phyloP scores from a whole-genome alignment of 75 land plant genomes.

The Cryptomeria japonica region DNA sequence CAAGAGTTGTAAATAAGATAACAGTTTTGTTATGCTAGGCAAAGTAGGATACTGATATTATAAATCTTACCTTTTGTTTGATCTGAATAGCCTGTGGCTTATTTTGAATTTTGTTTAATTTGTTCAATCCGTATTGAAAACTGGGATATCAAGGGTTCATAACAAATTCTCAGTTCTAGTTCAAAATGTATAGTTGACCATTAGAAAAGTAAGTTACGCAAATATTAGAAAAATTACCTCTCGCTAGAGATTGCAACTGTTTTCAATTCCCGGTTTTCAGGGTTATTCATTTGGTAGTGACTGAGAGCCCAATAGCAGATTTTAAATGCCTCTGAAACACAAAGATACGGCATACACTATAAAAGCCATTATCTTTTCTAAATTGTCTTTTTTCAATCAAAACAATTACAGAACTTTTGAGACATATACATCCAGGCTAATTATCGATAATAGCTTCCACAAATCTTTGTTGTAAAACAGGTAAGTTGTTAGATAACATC shows the following conservation, averaged over 20 bases:
- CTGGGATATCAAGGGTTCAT: constrained; percentile 31
- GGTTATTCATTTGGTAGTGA: constrained; percentile 47
- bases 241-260: constrained; percentile 52
- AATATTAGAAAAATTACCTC: constrained; percentile 34
- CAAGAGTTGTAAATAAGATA: not conserved
- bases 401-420: not conserved
- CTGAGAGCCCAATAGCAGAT: constrained; percentile 72
- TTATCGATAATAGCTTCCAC: no score
- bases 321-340: constrained; percentile 49
- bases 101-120: constrained; percentile 52
- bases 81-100: constrained; percentile 37
- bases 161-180: not conserved
- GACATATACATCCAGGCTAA: no score
- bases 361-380: not conserved
- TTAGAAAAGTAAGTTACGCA: not conserved
- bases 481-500: not conserved
- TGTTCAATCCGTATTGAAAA: constrained; percentile 56
- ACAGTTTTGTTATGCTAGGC: not conserved
- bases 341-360: not conserved
- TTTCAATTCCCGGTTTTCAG: constrained; percentile 25
- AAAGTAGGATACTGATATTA: not conserved
- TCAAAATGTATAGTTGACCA: constrained; percentile 8
- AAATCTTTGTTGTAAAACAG: no score
- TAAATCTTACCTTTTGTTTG: constrained; percentile 46
- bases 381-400: not conserved